Percentiles rank a stretch among this genome's conserved stretches.
Conservation (phyloP, 164 flowering plant species). For the Echeveria elegans region DNA sequence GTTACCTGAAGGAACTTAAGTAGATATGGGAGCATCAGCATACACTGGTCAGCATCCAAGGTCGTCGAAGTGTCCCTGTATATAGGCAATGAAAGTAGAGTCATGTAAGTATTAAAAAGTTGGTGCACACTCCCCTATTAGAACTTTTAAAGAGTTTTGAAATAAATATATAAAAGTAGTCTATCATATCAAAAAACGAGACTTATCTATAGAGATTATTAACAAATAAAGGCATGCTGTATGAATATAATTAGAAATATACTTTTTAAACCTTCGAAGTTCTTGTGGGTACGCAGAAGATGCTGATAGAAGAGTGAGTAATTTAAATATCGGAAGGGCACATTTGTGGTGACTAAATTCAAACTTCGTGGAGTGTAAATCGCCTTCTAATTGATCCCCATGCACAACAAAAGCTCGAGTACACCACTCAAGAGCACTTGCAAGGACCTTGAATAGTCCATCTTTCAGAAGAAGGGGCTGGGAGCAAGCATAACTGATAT, state of each 20-base stretch:
- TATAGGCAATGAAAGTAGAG: not conserved
- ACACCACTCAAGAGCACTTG: conserved; percentile 43
- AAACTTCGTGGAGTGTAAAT: conserved; percentile 21
- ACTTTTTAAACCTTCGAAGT: conserved; percentile 33
- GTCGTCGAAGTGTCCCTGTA: conserved; percentile 25
- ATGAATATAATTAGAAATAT: conserved; percentile 18
- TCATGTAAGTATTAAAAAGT: not conserved
- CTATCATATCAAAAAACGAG: too few species aligned
- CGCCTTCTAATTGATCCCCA: conserved; percentile 30
- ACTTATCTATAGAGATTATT: not conserved
- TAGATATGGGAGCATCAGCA: conserved; percentile 29
- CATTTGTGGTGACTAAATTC: conserved; percentile 38
- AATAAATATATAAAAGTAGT: too few species aligned
- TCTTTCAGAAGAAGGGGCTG: conserved; percentile 60
- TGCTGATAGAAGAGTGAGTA: conserved; percentile 41
- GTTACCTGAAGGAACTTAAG: conserved; percentile 70
- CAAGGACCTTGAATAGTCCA: conserved; percentile 39
- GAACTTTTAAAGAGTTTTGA: too few species aligned
- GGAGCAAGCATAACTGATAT: not conserved
- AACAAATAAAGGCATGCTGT: not conserved
- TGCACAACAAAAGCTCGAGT: conserved; percentile 27
- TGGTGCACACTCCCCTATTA: not conserved
- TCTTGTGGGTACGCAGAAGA: conserved; percentile 19
- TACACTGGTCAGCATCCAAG: conserved; percentile 44
- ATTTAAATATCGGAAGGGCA: conserved; percentile 62